Percentiles rank a stretch among this genome's conserved stretches.
Evolutionary conservation across 164 flowering plant genomes (phyloP).

Genomic region (Piper betle): DNA sequence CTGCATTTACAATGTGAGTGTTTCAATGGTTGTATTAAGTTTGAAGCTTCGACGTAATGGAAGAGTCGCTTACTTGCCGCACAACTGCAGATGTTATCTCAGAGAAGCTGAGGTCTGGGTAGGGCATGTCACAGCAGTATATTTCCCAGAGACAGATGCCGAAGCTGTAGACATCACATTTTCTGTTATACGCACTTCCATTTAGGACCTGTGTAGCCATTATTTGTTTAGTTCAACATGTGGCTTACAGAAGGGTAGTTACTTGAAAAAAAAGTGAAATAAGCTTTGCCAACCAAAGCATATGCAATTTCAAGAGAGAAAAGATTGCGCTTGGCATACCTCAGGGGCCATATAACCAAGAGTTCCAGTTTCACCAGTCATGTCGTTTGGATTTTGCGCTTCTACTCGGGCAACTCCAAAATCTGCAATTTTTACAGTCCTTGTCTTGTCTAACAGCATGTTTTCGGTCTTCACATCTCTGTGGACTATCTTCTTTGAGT

Average conservation of each 20-base stretch:
- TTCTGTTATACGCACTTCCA: slow-evolving; percentile 86
- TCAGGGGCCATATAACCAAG: slow-evolving; percentile 99
- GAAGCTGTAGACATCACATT: slow-evolving; percentile 95
- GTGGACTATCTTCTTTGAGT: slow-evolving; percentile 87
- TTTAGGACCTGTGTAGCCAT: slow-evolving; percentile 57
- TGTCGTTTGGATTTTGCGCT: slow-evolving; percentile 93
- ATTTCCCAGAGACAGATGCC: slow-evolving; percentile 98
- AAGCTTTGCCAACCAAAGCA: background rate
- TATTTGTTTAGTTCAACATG: background rate
- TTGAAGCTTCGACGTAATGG: background rate
- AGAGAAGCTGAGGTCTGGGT: slow-evolving; percentile 91
- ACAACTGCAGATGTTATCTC: slow-evolving; percentile 96
- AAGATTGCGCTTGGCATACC: slow-evolving; percentile 24
- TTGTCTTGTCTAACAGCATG: slow-evolving; percentile 76
- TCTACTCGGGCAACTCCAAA: slow-evolving; percentile 99
- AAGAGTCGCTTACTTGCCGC: slow-evolving; percentile 46
- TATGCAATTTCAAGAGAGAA: background rate
- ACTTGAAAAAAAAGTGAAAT: too few relatives aligned
- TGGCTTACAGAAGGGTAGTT: background rate
- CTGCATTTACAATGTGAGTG: slow-evolving; percentile 22
- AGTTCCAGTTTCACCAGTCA: slow-evolving; percentile 98
- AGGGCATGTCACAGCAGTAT: slow-evolving; percentile 98
- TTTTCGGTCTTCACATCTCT: slow-evolving; percentile 98
- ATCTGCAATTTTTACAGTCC: slow-evolving; percentile 89
- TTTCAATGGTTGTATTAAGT: background rate